Evolutionary conservation across 768 basidiomycete species (phyloP).

Genomic region (Amanita exitialis): DNA sequence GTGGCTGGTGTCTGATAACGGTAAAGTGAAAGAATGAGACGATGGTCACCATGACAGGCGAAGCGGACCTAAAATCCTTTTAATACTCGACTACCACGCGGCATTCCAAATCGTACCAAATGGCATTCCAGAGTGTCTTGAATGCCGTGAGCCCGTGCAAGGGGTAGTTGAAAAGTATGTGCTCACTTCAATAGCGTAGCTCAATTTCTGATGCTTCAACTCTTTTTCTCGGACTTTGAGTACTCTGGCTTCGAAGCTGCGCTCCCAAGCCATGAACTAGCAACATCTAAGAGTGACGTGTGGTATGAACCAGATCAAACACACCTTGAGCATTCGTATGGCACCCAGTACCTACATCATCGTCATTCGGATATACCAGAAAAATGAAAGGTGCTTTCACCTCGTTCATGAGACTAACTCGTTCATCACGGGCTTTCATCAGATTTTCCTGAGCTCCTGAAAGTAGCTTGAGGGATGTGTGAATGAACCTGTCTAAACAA

Average conservation of each 20-base stretch:
- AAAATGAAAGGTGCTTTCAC: constrained; percentile 12
- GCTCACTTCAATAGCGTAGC: constrained; percentile 74
- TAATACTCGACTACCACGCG: not conserved
- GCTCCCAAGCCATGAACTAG: constrained; percentile 91
- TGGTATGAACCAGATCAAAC: constrained; percentile 1
- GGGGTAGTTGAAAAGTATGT: not conserved
- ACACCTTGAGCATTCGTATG: constrained; percentile 81
- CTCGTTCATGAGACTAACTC: constrained; percentile 86
- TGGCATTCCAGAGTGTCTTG: constrained; percentile 36
- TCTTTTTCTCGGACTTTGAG: constrained; percentile 70
- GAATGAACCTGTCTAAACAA: not conserved
- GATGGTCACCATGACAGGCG: constrained; percentile 48
- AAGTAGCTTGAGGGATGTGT: not conserved
- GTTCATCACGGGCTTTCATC: constrained; percentile 88
- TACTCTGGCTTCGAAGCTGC: constrained; percentile 74
- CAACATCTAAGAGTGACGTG: not conserved
- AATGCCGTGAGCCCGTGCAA: not conserved
- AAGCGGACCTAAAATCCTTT: constrained; percentile 43
- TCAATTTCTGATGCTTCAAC: constrained; percentile 74
- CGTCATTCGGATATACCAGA: not conserved
- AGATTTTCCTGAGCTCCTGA: constrained; percentile 65
- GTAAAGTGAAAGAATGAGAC: constrained; percentile 66
- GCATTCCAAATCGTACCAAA: constrained; percentile 21
- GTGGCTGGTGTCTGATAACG: constrained; percentile 50
- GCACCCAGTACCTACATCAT: constrained; percentile 62